These are phyloP conservation scores for Panicum miliaceum DNA, from an alignment of 176 grass and related monocot species.

Conservation along the genomic window DNA sequence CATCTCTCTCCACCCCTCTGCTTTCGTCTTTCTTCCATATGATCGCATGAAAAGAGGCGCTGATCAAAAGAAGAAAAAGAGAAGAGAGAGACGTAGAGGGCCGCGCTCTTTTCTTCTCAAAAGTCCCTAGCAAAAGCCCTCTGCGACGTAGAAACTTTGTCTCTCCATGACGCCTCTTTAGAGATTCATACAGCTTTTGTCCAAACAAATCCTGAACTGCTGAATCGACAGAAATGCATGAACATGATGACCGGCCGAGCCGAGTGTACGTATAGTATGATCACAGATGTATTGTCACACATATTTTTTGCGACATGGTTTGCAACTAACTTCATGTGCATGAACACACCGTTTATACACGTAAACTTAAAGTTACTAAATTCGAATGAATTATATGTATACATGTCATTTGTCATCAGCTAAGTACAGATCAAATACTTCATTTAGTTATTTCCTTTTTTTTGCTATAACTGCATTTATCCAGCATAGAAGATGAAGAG, in stretches of 20 bases:
- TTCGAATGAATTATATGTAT: not conserved
- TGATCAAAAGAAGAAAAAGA: conserved; percentile 45
- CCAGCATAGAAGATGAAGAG: not conserved
- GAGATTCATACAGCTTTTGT: conserved; percentile 23
- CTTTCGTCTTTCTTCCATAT: conserved; percentile 42
- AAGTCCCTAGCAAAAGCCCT: conserved; percentile 53
- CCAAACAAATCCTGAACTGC: conserved; percentile 5
- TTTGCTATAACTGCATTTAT: not conserved
- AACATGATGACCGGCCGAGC: not conserved
- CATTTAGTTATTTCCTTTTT: not conserved
- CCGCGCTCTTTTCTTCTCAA: conserved; percentile 35
- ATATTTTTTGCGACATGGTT: not conserved
- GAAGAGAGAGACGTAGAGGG: conserved; percentile 11
- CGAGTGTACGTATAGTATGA: not conserved
- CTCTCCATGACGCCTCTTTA: conserved; percentile 48
- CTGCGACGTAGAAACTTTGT: conserved; percentile 68
- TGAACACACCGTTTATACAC: not conserved
- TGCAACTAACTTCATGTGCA: not conserved
- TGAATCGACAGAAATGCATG: not conserved
- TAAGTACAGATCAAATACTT: not conserved
- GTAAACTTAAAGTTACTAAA: not conserved
- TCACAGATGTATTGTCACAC: not conserved
- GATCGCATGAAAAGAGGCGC: conserved; percentile 50
- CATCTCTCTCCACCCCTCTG: conserved; percentile 18
- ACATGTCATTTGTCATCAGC: not conserved